These are phyloP conservation scores for Skeletonema marinoi DNA, from an alignment of 108 stramenopile genomes.

Conservation along the genomic window DNA sequence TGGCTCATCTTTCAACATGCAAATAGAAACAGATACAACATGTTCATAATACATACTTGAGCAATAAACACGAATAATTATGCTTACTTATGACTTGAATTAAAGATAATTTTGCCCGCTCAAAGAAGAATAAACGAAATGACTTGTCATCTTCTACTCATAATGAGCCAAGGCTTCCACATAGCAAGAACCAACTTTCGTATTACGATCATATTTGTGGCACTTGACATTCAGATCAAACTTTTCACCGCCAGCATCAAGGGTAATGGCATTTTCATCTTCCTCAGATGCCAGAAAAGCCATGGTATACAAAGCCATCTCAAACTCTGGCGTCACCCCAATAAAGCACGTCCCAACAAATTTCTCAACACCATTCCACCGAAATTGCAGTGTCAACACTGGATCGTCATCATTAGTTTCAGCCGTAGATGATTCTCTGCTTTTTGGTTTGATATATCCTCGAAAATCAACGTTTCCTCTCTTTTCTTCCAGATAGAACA, in stretches of 20 bases:
- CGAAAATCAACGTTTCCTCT: slow-evolving; percentile 82
- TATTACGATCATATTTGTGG: slow-evolving; percentile 60
- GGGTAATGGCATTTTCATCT: slow-evolving; percentile 59
- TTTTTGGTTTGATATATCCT: slow-evolving; percentile 82
- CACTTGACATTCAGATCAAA: slow-evolving; percentile 75
- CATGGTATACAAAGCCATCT: slow-evolving; percentile 90
- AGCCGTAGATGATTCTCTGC: slow-evolving; percentile 55
- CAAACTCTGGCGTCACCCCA: slow-evolving; percentile 91
- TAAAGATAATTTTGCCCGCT: background rate
- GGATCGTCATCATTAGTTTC: slow-evolving; percentile 69
- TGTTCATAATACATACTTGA: background rate
- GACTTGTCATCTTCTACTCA: slow-evolving; percentile 16
- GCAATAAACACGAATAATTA: background rate
- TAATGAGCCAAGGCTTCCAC: slow-evolving; percentile 79
- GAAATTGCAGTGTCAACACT: slow-evolving; percentile 86
- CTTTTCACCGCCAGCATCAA: slow-evolving; percentile 62
- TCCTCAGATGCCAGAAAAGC: slow-evolving; percentile 70
- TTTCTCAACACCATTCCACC: slow-evolving; percentile 89
- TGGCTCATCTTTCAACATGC: too few species aligned
- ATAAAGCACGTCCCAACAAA: slow-evolving; percentile 80
- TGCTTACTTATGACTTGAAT: background rate
- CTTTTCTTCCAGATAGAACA: slow-evolving; percentile 88
- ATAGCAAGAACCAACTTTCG: slow-evolving; percentile 76
- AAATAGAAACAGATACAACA: background rate
- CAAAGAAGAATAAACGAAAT: background rate